Evolutionary conservation across 2,329 filamentous ascomycete species (phyloP).

Genomic region (Colletotrichum graminicola): DNA sequence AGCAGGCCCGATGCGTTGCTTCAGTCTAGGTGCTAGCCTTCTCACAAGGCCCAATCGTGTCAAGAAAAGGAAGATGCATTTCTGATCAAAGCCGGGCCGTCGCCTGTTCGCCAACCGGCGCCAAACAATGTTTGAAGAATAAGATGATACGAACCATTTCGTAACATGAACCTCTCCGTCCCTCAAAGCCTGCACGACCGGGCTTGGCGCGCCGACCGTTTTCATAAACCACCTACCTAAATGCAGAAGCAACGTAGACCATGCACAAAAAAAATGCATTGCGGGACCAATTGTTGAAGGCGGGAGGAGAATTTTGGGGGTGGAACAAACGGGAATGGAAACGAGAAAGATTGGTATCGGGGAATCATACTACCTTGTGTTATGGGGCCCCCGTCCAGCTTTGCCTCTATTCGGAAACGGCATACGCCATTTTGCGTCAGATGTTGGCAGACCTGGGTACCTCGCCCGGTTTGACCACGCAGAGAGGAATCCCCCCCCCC

Average conservation of each 20-base stretch:
- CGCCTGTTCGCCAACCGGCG: background rate
- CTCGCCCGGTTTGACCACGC: conserved; percentile 11
- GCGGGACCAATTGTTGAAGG: background rate
- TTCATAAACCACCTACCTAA: background rate
- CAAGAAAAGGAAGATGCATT: background rate
- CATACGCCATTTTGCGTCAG: conserved; percentile 37
- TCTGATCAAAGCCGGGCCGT: background rate
- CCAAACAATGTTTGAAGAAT: background rate
- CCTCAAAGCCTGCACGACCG: background rate
- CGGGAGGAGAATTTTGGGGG: no score
- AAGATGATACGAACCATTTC: background rate
- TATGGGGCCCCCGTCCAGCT: conserved; percentile 19
- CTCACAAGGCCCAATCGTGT: background rate
- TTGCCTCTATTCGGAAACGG: conserved; percentile 41
- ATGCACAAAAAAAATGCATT: background rate
- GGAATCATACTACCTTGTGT: background rate
- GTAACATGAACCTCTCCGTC: background rate
- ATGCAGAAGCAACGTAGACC: background rate
- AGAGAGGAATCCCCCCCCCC: background rate
- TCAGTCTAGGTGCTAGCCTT: background rate
- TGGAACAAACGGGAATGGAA: background rate
- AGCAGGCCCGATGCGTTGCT: background rate
- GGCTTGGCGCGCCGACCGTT: no score
- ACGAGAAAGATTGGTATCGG: background rate
- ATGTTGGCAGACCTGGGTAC: conserved; percentile 35